These are phyloP conservation scores for Hypsizygus marmoreus DNA, from an alignment of 768 basidiomycete genomes.

Conservation along the genomic window DNA sequence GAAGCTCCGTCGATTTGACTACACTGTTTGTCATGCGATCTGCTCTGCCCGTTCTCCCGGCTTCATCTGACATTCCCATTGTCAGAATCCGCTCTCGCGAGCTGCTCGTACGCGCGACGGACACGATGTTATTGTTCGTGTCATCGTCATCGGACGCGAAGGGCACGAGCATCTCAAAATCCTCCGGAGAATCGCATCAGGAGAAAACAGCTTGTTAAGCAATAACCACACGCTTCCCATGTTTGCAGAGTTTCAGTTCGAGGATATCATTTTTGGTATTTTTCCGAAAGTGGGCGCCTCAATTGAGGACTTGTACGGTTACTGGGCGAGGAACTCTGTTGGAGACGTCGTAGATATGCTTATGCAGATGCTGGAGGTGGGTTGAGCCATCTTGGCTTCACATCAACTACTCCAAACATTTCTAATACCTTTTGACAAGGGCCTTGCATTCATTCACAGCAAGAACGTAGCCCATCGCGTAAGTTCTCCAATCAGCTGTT, in stretches of 20 bases:
- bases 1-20: neutral
- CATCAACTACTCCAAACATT: neutral
- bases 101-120: constrained; percentile 14
- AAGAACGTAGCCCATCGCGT: constrained; percentile 27
- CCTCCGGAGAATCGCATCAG: constrained; percentile 12
- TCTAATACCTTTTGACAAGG: constrained; percentile 26
- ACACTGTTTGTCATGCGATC: too few species aligned
- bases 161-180: constrained; percentile 14
- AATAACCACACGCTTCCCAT: constrained; percentile 23
- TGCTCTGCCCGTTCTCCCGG: neutral
- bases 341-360: constrained; percentile 28
- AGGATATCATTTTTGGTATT: constrained; percentile 24
- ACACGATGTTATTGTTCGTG: constrained; percentile 10
- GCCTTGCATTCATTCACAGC: neutral
- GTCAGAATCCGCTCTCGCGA: constrained; percentile 9
- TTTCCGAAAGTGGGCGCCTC: constrained; percentile 20
- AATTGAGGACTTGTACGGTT: constrained; percentile 6
- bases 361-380: constrained; percentile 28
- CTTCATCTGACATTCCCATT: neutral
- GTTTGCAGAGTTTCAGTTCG: constrained; percentile 16
- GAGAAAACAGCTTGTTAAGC: neutral
- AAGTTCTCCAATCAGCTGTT: constrained; percentile 11
- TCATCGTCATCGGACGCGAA: constrained; percentile 6
- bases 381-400: neutral
- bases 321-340: constrained; percentile 25